These are phyloP conservation scores for Phytophthora multivora DNA, from an alignment of 352 stramenopile genomes.

Conservation along the genomic window DNA sequence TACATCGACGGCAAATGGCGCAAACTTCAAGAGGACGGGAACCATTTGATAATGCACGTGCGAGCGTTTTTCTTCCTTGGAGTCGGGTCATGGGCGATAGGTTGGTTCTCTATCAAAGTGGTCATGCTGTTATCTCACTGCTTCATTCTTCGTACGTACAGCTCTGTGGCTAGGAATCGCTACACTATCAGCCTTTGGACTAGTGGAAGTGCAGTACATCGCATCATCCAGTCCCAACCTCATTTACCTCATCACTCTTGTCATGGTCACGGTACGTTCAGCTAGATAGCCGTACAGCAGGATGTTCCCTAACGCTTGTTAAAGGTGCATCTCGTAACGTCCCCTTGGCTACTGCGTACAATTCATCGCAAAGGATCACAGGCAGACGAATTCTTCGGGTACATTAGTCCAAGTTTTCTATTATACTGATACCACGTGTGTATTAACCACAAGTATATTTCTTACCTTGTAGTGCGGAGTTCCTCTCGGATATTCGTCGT, in stretches of 20 bases:
- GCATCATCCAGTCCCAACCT: conserved; percentile 52
- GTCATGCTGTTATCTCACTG: background rate
- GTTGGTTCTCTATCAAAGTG: conserved; percentile 18
- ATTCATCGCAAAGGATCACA: conserved; percentile 73
- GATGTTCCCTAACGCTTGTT: background rate
- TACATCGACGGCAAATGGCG: conserved; percentile 71
- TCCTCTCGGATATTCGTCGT: conserved; percentile 49
- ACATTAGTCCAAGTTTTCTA: background rate
- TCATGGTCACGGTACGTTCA: conserved; percentile 57
- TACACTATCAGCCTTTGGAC: conserved; percentile 60
- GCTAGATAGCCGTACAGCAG: background rate
- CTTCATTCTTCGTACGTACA: conserved; percentile 13
- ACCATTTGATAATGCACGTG: conserved; percentile 71
- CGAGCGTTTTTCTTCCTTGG: conserved; percentile 67
- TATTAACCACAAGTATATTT: background rate
- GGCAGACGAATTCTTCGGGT: conserved; percentile 73
- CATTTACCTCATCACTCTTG: conserved; percentile 69
- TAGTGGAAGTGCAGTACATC: conserved; percentile 68
- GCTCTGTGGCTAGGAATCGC: conserved; percentile 67
- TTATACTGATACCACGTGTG: background rate
- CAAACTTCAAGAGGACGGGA: conserved; percentile 63
- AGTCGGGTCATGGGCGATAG: conserved; percentile 47
- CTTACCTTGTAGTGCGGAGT: conserved; percentile 45
- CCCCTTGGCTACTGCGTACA: conserved; percentile 66
- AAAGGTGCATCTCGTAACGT: conserved; percentile 65